Percentiles rank a stretch among this genome's conserved stretches.
Evolutionary conservation across 83 land plant genomes (phyloP).

Genomic region (Isoetes engelmannii): DNA sequence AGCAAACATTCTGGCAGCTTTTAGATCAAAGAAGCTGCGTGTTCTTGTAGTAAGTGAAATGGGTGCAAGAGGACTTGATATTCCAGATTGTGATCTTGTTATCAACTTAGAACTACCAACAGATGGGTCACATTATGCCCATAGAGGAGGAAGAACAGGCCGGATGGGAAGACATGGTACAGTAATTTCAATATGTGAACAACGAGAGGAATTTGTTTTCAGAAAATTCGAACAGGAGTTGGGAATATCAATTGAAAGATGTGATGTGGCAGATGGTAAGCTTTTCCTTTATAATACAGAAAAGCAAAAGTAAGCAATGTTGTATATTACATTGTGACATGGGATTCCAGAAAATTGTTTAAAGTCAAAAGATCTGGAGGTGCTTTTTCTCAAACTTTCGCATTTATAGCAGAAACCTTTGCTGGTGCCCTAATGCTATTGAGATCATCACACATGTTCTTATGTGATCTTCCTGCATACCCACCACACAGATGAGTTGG

Average conservation of each 20-base stretch:
- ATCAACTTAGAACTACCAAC: slow-evolving; percentile 89
- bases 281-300: slow-evolving; percentile 2
- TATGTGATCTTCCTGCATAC: too few relatives aligned
- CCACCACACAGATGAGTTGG: too few relatives aligned
- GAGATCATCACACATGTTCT: too few relatives aligned
- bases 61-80: slow-evolving; percentile 90
- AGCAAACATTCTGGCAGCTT: slow-evolving; percentile 56
- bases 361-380: too few relatives aligned
- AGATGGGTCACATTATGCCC: slow-evolving; percentile 89
- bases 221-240: slow-evolving; percentile 76
- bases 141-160: slow-evolving; percentile 87
- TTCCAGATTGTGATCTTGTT: slow-evolving; percentile 82
- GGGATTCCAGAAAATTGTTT: too few relatives aligned
- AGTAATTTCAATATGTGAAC: slow-evolving; percentile 75
- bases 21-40: slow-evolving; percentile 67
- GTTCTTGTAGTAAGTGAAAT: slow-evolving; percentile 84
- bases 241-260: slow-evolving; percentile 42
- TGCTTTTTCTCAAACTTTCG: too few relatives aligned
- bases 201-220: slow-evolving; percentile 72
- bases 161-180: slow-evolving; percentile 78
- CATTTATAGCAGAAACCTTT: too few relatives aligned
- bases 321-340: too few relatives aligned
- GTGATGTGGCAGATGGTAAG: slow-evolving; percentile 45
- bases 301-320: too few relatives aligned
- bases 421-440: too few relatives aligned